These are phyloP conservation scores for Seiridium unicorne DNA, from an alignment of 2,329 filamentous ascomycete genomes.

Conservation along the genomic window DNA sequence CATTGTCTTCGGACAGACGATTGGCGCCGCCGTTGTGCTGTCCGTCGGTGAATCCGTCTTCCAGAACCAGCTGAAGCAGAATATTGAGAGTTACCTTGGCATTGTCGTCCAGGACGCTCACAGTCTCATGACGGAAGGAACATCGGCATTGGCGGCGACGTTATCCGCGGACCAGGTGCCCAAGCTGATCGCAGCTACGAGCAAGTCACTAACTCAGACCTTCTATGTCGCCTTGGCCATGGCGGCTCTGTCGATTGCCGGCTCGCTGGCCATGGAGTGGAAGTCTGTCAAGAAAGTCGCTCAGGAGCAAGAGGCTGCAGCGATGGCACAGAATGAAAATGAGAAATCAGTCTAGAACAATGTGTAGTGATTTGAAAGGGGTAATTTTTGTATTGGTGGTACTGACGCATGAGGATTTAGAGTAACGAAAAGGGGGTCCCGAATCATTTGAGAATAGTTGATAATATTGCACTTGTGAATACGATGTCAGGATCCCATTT, in stretches of 20 bases:
- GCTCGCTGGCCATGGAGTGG: conserved; percentile 10
- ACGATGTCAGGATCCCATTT: too few species aligned
- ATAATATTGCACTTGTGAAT: too few species aligned
- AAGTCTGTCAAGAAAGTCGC: conserved; percentile 2
- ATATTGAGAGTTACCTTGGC: conserved; percentile 7
- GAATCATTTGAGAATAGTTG: too few species aligned
- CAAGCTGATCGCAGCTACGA: background rate
- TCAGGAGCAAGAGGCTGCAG: background rate
- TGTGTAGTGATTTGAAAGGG: background rate
- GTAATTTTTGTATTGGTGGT: background rate
- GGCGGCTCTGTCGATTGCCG: conserved; percentile 7
- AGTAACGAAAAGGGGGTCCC: too few species aligned
- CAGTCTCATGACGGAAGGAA: conserved; percentile 1
- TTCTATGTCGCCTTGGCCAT: conserved; percentile 9
- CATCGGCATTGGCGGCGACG: background rate
- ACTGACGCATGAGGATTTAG: background rate
- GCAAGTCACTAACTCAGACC: conserved; percentile 6
- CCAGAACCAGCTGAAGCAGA: conserved; percentile 1
- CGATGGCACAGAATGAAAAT: background rate
- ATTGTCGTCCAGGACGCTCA: conserved; percentile 4
- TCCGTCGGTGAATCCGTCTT: background rate
- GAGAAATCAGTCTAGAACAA: background rate
- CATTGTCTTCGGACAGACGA: conserved; percentile 1
- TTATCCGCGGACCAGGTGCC: background rate
- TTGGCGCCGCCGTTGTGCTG: background rate